phyloP scores from a whole-genome alignment of 306 rosid species.

The cucumber (Cucumis sativus) region Cucumber_9930_V3 NC_026659.2:25448001-25448500 shows the following conservation, averaged over 20 bases:
- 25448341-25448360: not conserved
- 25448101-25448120: conserved; percentile 42
- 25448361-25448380: conserved; percentile 40
- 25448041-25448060: conserved; percentile 34
- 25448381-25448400: conserved; percentile 34
- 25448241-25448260: conserved; percentile 44
- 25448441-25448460: conserved; percentile 51
- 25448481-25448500: conserved; percentile 54
- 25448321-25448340: not conserved
- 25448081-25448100: conserved; percentile 40
- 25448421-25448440: conserved; percentile 60
- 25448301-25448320: conserved; percentile 30
- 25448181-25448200: conserved; percentile 44
- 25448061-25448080: conserved; percentile 37
- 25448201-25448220: conserved; percentile 58
- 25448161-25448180: conserved; percentile 37
- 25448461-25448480: conserved; percentile 60
- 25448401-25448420: conserved; percentile 42
- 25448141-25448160: not conserved
- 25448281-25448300: conserved; percentile 18
- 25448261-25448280: conserved; percentile 42
- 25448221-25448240: conserved; percentile 60
- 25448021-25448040: conserved; percentile 51
- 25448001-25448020: conserved; percentile 34
- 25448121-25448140: conserved; percentile 32